phyloP scores from a whole-genome alignment of 2,329 filamentous ascomycete genomes.

The Talaromyces amestolkiae region DNA sequence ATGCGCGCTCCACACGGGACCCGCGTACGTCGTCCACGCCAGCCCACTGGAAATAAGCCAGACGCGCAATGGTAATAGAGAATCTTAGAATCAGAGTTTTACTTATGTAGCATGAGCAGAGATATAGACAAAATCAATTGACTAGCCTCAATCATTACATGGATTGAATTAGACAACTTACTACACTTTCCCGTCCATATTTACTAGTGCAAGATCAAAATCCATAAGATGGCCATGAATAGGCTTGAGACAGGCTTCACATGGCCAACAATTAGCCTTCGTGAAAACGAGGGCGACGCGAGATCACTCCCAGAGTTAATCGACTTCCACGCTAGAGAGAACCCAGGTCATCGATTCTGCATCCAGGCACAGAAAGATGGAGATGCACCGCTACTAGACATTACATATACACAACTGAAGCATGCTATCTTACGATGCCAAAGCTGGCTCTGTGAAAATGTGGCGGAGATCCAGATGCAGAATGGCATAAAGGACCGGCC shows the following conservation, averaged over 20 bases:
- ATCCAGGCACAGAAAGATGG: constrained; percentile 1
- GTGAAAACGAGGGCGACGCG: not conserved
- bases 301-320: constrained; percentile 7
- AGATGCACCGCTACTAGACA: not conserved
- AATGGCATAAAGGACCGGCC: not conserved
- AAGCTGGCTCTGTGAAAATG: constrained; percentile 7
- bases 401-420: constrained; percentile 4
- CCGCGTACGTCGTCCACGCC: too few relatives aligned
- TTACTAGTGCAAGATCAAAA: not conserved
- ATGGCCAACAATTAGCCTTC: not conserved
- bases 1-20: too few relatives aligned
- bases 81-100: too few relatives aligned
- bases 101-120: too few relatives aligned
- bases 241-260: not conserved
- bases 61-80: too few relatives aligned
- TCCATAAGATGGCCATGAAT: not conserved
- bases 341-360: constrained; percentile 10
- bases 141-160: not conserved
- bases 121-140: too few relatives aligned
- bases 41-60: too few relatives aligned
- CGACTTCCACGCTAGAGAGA: constrained; percentile 9
- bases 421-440: not conserved
- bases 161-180: not conserved
- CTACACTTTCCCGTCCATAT: not conserved
- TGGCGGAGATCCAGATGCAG: not conserved